These are phyloP conservation scores for Lipomyces japonicus DNA, from an alignment of 805 yeast genomes.

Conservation along the genomic window DNA sequence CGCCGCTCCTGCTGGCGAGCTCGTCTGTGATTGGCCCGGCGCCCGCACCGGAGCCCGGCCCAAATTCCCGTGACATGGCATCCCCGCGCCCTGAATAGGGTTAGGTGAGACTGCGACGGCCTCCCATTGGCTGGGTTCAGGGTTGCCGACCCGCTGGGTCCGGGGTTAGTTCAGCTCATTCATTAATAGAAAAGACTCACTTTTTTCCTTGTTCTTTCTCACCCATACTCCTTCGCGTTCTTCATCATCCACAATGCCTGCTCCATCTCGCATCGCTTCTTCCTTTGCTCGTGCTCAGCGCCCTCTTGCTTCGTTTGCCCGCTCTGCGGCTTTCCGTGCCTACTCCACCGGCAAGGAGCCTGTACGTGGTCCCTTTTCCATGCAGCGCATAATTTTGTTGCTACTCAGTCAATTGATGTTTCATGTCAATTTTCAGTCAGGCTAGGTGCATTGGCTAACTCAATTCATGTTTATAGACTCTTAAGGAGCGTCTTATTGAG, in stretches of 20 bases:
- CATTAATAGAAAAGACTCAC: no score
- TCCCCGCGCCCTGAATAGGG: no score
- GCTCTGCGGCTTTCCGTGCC: conserved; percentile 21
- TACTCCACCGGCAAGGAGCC: conserved; percentile 33
- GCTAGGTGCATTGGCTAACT: neutral
- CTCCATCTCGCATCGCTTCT: conserved; percentile 26
- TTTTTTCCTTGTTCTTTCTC: neutral
- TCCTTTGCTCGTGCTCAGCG: conserved; percentile 28
- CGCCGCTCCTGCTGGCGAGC: no score
- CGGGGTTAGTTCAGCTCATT: no score
- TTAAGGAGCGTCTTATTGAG: conserved; percentile 92
- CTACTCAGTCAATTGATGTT: no score
- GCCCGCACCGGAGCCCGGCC: no score
- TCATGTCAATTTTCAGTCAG: neutral
- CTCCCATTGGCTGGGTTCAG: no score
- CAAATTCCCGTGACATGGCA: no score
- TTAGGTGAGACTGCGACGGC: no score
- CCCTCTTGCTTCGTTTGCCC: conserved; percentile 20
- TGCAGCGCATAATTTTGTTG: neutral
- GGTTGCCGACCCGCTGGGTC: no score
- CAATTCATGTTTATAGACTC: no score
- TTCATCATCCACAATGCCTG: conserved; percentile 17
- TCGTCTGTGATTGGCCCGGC: no score
- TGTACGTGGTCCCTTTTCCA: conserved; percentile 17
- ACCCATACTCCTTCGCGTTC: conserved; percentile 1